Percentiles rank a stretch among this genome's conserved stretches.
phyloP scores from a whole-genome alignment of 2,329 filamentous ascomycete species.

The Alternaria ethzedia region DNA sequence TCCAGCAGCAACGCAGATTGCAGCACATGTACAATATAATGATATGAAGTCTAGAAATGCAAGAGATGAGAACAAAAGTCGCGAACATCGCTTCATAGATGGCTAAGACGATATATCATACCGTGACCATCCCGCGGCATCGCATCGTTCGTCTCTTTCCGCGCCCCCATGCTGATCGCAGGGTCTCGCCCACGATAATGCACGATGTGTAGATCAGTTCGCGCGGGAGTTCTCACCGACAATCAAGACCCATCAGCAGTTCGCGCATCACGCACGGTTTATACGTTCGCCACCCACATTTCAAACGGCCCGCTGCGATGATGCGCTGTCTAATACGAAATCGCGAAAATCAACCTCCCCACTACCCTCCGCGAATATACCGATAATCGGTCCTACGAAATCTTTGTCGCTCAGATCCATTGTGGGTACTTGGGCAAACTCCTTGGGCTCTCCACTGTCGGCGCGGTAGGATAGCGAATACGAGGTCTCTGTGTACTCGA shows the following conservation, averaged over 20 bases:
- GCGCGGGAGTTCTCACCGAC: neutral
- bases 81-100: neutral
- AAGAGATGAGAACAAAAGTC: neutral
- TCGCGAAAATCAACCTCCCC: neutral
- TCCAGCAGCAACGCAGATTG: neutral
- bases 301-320: neutral
- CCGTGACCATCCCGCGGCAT: neutral
- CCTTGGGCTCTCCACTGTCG: neutral
- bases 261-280: neutral
- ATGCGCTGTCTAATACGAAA: neutral
- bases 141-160: neutral
- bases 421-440: constrained; percentile 4
- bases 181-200: neutral
- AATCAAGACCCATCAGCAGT: neutral
- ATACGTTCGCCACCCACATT: neutral
- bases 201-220: neutral
- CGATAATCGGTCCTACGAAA: constrained; percentile 23
- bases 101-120: neutral
- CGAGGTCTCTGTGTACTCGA: constrained; percentile 10
- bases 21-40: neutral
- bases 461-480: constrained; percentile 8
- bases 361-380: constrained; percentile 8
- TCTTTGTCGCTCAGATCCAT: constrained; percentile 18
- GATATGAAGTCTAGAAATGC: neutral
- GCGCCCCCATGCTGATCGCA: neutral